Conservation (phyloP, 306 rosid genomes). For the Vigna nakashimae region DNA sequence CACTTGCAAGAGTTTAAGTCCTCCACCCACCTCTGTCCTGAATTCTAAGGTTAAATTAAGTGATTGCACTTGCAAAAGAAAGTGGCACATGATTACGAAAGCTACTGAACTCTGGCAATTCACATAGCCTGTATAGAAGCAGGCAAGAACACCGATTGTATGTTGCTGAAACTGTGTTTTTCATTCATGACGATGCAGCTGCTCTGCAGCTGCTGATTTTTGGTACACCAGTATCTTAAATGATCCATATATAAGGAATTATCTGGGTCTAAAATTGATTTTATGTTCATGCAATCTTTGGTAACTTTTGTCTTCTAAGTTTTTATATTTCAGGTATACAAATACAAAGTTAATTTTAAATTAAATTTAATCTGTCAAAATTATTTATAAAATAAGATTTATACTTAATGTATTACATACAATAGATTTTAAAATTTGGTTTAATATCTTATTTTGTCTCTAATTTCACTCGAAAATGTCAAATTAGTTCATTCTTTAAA, state of each 20-base stretch:
- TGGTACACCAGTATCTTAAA: constrained; percentile 2
- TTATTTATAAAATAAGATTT: no score
- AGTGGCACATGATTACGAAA: neutral
- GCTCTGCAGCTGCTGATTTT: neutral
- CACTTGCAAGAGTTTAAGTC: constrained; percentile 50
- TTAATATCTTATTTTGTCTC: no score
- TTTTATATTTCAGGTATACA: no score
- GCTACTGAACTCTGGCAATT: constrained; percentile 14
- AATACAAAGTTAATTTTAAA: no score
- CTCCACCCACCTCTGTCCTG: constrained; percentile 54
- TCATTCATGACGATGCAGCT: constrained; percentile 5
- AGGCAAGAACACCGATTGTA: constrained; percentile 31
- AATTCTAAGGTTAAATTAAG: constrained; percentile 35
- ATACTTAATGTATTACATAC: no score
- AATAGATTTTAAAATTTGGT: no score
- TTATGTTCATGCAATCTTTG: neutral
- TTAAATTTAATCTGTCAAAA: no score
- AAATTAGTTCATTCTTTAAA: no score
- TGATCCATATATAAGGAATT: neutral
- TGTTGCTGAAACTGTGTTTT: constrained; percentile 30
- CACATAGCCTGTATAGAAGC: constrained; percentile 21
- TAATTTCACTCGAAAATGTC: no score
- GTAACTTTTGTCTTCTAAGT: no score
- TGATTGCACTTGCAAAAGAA: constrained; percentile 30
- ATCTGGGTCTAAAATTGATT: neutral